Evolutionary conservation across 176 grass and related monocot species (phyloP), one percentile per base, ranked within the genome.

Genomic region (Paspalum notatum): DNA sequence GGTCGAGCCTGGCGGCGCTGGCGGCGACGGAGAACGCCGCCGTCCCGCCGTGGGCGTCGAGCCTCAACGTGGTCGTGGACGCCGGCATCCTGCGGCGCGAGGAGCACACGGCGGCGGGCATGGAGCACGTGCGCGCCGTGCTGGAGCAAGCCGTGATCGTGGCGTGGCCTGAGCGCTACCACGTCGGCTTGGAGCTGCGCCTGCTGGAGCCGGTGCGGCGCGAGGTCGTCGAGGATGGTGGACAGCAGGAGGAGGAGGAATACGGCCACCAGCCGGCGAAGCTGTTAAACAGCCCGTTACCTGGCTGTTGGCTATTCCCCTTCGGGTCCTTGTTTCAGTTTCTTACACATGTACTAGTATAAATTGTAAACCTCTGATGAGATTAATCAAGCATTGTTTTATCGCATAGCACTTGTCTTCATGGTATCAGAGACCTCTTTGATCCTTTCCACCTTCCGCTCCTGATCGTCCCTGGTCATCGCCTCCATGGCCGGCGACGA

Each of bases 71-170:
- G 58, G 2, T 43, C 40, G 67, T 83, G 42, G 60, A 83, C 74
- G 80, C 43, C 0, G 80, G 74, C 59, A 79, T 87, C 68, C 74
- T 88, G 49, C 66, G 58, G 7, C 7, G 25, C 4, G 14, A 76
- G 24, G 65, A 83, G 57, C 5, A 16, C 66, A 58, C 58, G 58
- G 14, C 7, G 7, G 86, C 21, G 4, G 59, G 66, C 17, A 76
- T 62, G 85, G 54, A 48, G 21, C 12, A 51, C 32, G 46, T 87
- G 85, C 17, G 37, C 53, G 2, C 1, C 38, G 37, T 9, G 9
- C 54, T 87, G 86, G 68, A 66, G 8, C 8, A 2, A 11, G 17
- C 12, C 15, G 4, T 12, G 25, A 4, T 2, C 4, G 57, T 26
- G 40, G 20, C 58, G 2, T 78, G 67, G 68, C 50, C 60, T 4